Conservation (phyloP, 2,329 filamentous ascomycete genomes). For the Paraphoma sp. region DNA sequence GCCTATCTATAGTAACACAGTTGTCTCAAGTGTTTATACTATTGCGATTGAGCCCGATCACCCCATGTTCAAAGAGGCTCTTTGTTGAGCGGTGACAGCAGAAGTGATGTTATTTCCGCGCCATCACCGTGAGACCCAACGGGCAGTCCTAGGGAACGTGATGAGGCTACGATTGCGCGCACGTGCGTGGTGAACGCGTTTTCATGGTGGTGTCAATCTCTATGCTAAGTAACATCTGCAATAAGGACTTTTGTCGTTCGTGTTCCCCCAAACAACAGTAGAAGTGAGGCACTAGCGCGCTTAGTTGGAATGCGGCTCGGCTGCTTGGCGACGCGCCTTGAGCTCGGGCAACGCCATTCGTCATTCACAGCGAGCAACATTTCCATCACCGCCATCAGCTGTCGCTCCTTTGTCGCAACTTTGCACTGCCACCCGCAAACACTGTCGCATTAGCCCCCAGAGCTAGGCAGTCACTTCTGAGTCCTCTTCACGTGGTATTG, state of each 20-base stretch:
- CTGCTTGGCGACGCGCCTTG: conserved; percentile 21
- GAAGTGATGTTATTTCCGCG: too few relatives aligned
- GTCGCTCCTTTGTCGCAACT: conserved; percentile 14
- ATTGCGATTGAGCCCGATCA: too few relatives aligned
- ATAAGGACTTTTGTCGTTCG: too few relatives aligned
- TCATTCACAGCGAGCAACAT: conserved; percentile 25
- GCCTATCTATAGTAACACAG: too few relatives aligned
- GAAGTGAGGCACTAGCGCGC: not conserved
- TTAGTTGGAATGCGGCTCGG: conserved; percentile 19
- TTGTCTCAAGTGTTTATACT: too few relatives aligned
- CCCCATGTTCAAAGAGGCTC: too few relatives aligned
- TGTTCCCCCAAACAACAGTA: not conserved
- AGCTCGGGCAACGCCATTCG: conserved; percentile 19
- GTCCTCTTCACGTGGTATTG: not conserved
- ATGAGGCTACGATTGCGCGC: too few relatives aligned
- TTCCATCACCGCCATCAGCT: conserved; percentile 18
- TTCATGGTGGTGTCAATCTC: too few relatives aligned
- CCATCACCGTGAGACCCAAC: not conserved
- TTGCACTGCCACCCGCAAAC: conserved; percentile 5
- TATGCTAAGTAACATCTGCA: too few relatives aligned
- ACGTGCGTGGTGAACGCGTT: too few relatives aligned
- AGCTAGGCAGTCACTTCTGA: not conserved
- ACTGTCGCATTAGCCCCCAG: conserved; percentile 12
- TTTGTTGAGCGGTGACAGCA: too few relatives aligned
- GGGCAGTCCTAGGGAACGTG: too few relatives aligned